These are phyloP conservation scores for Phaeosphaeriaceae sp. DNA, from an alignment of 2,329 filamentous ascomycete species.

Conservation along the genomic window DNA sequence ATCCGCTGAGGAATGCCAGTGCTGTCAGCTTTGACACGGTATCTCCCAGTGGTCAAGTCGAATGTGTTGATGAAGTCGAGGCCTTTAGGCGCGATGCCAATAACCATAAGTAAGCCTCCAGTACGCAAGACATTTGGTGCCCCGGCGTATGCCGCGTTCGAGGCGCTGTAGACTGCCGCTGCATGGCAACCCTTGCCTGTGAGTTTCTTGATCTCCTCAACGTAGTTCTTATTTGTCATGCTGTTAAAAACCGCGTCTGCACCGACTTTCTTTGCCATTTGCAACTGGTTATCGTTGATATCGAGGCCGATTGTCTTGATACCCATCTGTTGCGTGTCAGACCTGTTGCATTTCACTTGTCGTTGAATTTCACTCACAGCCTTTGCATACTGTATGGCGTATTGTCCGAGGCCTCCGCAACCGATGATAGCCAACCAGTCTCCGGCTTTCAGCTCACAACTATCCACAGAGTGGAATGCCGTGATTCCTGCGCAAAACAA, in stretches of 20 bases:
- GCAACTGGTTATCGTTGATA: conserved; percentile 53
- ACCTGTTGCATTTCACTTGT: too few species aligned
- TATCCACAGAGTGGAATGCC: conserved; percentile 42
- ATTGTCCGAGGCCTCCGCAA: conserved; percentile 56
- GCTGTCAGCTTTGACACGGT: conserved; percentile 53
- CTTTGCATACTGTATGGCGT: conserved; percentile 58
- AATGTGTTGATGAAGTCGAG: conserved; percentile 49
- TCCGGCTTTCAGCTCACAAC: conserved; percentile 40
- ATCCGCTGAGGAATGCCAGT: conserved; percentile 54
- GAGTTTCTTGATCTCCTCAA: conserved; percentile 51
- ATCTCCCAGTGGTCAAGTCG: conserved; percentile 51
- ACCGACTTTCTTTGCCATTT: conserved; percentile 50
- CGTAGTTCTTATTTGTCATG: conserved; percentile 48
- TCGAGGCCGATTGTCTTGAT: conserved; percentile 55
- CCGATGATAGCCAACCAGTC: conserved; percentile 56
- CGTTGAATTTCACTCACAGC: conserved; percentile 32
- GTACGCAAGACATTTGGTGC: conserved; percentile 48
- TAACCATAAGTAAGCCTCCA: conserved; percentile 54
- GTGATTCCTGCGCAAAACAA: conserved; percentile 63
- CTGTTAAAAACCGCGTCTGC: conserved; percentile 56
- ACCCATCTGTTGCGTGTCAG: conserved; percentile 43
- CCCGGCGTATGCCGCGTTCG: conserved; percentile 47
- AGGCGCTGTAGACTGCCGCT: conserved; percentile 53
- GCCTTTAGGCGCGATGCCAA: conserved; percentile 51
- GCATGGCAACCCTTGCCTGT: conserved; percentile 53